These are phyloP conservation scores for Canariomyces notabilis DNA, from an alignment of 2,329 filamentous ascomycete genomes.

Conservation along the genomic window DNA sequence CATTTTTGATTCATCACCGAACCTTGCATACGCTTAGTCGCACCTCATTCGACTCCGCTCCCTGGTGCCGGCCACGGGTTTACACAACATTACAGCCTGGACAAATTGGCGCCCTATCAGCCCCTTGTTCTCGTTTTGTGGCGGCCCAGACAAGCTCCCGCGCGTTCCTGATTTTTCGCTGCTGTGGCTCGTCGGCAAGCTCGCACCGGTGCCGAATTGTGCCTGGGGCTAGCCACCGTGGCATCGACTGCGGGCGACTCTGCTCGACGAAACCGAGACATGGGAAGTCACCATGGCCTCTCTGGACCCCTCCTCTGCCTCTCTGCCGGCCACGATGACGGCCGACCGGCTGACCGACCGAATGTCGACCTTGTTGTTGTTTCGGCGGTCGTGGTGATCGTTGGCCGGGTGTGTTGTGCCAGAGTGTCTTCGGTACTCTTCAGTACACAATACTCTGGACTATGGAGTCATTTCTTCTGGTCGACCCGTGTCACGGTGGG, in stretches of 20 bases:
- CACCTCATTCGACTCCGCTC: constrained; percentile 14
- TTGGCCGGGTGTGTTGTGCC: no score
- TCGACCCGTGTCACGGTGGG: no score
- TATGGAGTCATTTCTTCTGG: no score
- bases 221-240: neutral
- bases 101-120: constrained; percentile 13
- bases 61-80: constrained; percentile 11
- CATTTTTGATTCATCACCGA: constrained; percentile 25
- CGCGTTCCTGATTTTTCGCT: constrained; percentile 11
- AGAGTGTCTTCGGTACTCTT: no score
- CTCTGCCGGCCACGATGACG: no score
- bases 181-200: neutral
- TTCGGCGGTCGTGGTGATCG: no score
- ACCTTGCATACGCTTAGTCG: constrained; percentile 25
- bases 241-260: neutral
- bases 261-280: no score
- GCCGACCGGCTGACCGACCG: no score
- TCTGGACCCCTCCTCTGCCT: no score
- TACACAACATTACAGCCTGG: constrained; percentile 10
- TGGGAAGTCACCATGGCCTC: no score
- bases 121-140: neutral
- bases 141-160: neutral
- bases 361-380: no score
- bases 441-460: no score
- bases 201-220: constrained; percentile 4